Percentiles rank a stretch among this genome's conserved stretches.
These are phyloP conservation scores for Luffa acutangula DNA, from an alignment of 306 rosid genomes.

Conservation along the genomic window DNA sequence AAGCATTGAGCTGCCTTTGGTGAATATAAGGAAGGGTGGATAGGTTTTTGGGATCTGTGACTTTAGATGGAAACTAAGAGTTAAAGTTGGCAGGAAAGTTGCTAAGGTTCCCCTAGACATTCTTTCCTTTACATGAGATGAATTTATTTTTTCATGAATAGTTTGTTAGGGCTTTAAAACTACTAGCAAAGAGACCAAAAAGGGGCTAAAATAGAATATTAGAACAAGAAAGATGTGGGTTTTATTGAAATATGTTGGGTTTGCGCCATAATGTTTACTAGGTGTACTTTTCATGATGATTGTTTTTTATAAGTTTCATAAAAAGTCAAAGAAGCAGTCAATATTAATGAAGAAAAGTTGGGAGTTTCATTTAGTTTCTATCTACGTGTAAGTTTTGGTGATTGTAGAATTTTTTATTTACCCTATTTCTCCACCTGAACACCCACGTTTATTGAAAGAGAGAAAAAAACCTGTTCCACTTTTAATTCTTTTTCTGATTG, in stretches of 20 bases:
- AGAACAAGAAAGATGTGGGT: not conserved
- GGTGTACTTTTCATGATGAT: not conserved
- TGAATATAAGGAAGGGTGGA: not conserved
- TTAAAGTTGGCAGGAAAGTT: not conserved
- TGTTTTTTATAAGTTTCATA: not conserved
- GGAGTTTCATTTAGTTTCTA: not conserved
- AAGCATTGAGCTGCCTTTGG: not conserved
- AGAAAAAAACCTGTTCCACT: too few relatives aligned
- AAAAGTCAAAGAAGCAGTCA: not conserved
- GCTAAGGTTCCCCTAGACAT: not conserved
- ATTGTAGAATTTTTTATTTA: not conserved
- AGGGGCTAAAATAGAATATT: not conserved
- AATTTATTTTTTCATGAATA: not conserved
- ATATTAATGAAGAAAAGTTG: not conserved
- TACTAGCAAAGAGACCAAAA: not conserved
- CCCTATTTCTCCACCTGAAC: not conserved
- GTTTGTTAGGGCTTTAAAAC: not conserved
- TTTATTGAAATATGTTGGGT: not conserved
- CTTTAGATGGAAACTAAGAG: not conserved
- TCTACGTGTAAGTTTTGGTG: not conserved
- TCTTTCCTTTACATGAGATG: not conserved
- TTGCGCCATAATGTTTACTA: not conserved
- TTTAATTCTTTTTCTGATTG: too few relatives aligned
- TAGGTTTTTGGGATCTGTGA: not conserved
- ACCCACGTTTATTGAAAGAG: too few relatives aligned